A percentile compares a stretch with the other conserved stretches of the same genome.
Conservation (phyloP, 495 filamentous ascomycete genomes). For the Penicillium psychrofluorescens region DNA sequence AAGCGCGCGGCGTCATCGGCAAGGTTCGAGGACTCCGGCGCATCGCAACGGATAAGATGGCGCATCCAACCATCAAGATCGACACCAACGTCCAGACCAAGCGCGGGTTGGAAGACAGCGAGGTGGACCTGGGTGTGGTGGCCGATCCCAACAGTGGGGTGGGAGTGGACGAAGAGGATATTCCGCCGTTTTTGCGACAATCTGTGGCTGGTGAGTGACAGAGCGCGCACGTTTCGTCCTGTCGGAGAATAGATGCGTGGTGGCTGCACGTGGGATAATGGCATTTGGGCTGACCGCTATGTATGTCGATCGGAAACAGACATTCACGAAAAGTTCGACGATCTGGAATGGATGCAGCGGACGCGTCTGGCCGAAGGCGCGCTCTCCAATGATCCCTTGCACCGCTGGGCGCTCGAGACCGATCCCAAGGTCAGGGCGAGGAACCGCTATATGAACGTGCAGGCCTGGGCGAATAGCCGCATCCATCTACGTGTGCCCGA, state of each 20-base stretch:
- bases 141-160: slow-evolving; percentile 24
- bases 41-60: slow-evolving; percentile 41
- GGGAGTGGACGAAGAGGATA: slow-evolving; percentile 29
- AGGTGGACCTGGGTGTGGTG: slow-evolving; percentile 25
- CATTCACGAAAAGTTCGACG: slow-evolving; percentile 42
- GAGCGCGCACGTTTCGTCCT: not conserved
- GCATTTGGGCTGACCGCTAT: slow-evolving; percentile 14
- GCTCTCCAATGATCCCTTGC: slow-evolving; percentile 30
- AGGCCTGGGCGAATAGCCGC: slow-evolving; percentile 79
- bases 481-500: slow-evolving; percentile 76
- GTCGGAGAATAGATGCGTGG: slow-evolving; percentile 12
- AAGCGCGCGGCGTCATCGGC: slow-evolving; percentile 42
- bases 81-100: slow-evolving; percentile 38
- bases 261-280: slow-evolving; percentile 10
- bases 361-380: slow-evolving; percentile 27
- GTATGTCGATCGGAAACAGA: slow-evolving; percentile 14
- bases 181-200: slow-evolving; percentile 39
- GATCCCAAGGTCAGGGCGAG: slow-evolving; percentile 45
- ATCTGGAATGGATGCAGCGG: slow-evolving; percentile 41
- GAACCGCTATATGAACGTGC: slow-evolving; percentile 81
- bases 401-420: slow-evolving; percentile 45
- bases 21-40: slow-evolving; percentile 39
- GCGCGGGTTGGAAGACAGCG: slow-evolving; percentile 31
- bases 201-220: slow-evolving; percentile 32
- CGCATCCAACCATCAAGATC: slow-evolving; percentile 40